Evolutionary conservation across 129 eudicot species (phyloP), one percentile per base, ranked within the genome.

Genomic region (Flaveria brownii): DNA sequence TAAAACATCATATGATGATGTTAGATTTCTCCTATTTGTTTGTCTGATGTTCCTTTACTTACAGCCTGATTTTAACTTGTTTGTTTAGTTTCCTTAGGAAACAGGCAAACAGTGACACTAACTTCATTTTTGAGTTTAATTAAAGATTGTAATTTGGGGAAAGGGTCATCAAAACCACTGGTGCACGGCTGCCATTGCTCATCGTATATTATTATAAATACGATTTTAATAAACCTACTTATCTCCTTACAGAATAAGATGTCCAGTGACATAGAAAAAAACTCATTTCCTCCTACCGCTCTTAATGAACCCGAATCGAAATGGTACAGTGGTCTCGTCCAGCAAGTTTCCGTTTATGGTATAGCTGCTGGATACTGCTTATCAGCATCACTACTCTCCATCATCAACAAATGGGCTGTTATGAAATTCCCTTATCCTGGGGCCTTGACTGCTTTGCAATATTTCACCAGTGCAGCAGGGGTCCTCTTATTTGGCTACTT

Each of bases 371-470:
- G 99, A 66, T 95, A 95, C 78, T 95, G 99, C 81, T 63, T 95
- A 68, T 91, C 99, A 17, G 99, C 99, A 22, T 91, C 99, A 26
- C 78, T 95, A 45, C 94, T 95, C 28, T 95, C 96, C 57, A 95
- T 95, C 85, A 95, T 95, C 83, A 95, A 95, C 79, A 95, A 95
- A 86, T 95, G 99, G 99, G 99, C 97, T 47, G 89, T 95, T 45
- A 91, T 91, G 97, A 95, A 87, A 73, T 91, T 95, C 68, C 97
- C 97, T 25, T 95, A 95, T 73, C 99, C 99, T 2, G 99, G 97
- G 39, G 97, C 99, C 50, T 80, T 95, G 75, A 95, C 99, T 20
- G 99, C 99, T 6, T 82, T 91, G 60, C 99, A 95, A 77, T 95
- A 95, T 82, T 86, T 95, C 76, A 95, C 99, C 22, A 95, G 99